Percentiles rank a stretch among this genome's conserved stretches.
These are phyloP conservation scores for Pythium monospermum DNA, from an alignment of 352 stramenopile species.

Conservation along the genomic window DNA sequence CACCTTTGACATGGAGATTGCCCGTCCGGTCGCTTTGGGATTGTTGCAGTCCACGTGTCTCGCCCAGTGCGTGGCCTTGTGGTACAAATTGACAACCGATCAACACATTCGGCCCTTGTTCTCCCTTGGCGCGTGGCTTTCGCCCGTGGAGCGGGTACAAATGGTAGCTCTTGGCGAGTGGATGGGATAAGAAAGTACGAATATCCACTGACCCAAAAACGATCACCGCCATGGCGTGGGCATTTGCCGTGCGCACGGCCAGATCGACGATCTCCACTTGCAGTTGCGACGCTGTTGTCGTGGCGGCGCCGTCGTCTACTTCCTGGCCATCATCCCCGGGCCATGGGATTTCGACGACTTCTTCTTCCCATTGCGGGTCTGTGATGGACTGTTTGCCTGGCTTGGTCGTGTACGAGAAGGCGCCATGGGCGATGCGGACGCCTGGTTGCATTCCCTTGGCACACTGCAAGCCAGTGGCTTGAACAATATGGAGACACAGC, in stretches of 20 bases:
- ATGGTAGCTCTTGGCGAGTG: constrained; percentile 30
- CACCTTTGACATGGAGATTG: constrained; percentile 32
- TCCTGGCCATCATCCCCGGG: neutral
- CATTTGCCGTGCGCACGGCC: constrained; percentile 29
- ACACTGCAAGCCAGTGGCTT: constrained; percentile 24
- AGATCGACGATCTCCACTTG: constrained; percentile 41
- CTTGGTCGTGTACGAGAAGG: constrained; percentile 24
- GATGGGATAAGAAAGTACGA: constrained; percentile 28
- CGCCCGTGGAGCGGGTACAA: constrained; percentile 19
- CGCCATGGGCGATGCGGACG: constrained; percentile 14
- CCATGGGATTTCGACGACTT: constrained; percentile 29
- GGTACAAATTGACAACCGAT: constrained; percentile 47
- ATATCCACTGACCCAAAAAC: constrained; percentile 34
- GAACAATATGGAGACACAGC: constrained; percentile 31
- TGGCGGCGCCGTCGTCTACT: neutral
- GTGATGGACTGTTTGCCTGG: constrained; percentile 28
- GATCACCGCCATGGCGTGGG: constrained; percentile 27
- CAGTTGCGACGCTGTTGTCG: neutral
- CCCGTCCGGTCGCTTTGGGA: constrained; percentile 7
- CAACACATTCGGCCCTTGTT: constrained; percentile 19
- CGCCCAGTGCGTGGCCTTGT: constrained; percentile 10
- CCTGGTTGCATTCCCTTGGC: constrained; percentile 36
- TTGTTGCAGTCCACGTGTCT: neutral
- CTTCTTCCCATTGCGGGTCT: constrained; percentile 24
- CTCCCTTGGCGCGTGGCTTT: neutral